Base-by-base conservation (phyloP, 2,329 filamentous ascomycete species). In the Hypoxylon sp. region DNA sequence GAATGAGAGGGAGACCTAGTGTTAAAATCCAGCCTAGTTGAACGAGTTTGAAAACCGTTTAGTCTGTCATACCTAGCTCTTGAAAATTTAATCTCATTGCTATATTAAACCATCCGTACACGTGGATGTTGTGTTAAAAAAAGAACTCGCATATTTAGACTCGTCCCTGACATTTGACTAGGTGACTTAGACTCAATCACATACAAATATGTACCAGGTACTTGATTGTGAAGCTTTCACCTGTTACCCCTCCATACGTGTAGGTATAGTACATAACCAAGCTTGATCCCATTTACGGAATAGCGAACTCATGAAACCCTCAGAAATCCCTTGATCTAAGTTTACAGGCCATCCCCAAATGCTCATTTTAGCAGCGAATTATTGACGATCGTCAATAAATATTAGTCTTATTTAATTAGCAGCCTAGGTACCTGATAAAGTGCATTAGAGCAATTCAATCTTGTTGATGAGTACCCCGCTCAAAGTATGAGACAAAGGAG, bases 381-480 rank as follows among this genome's bases (percentile, higher is more conserved):
- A 41, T 25, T 58, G 63, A 23, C 53, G 38, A 61, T 58, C 52
- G 13, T n/a, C 14, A 53, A 28, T 11, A 17, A 53, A 28, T 11
- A 17, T 60, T 50, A 41, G 30, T 36, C 25, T 48, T 2, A 14
- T 63, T n/a, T 10, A 55, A 23, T 28, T 45, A 10, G 28, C 6
- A 30, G 28, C 28, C 28, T 7, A 30, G 28, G 28, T 30, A 30
- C 6, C 5, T 30, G 49, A 4, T 41, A 45, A 36, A 60, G 25
- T 51, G 34, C 34, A 10, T 30, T 11, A 52, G 21, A 30, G n/a
- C n/a, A 30, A 7, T 7, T 30, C 28, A 30, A 30, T 9, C 6
- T n/a, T n/a, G 28, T 30, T 45, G 25, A 19, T 57, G 2, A 62
- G 41, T 63, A 67, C 64, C 65, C 60, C 60, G 59, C 63, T 55